Percentiles rank a stretch among this genome's conserved stretches.
phyloP scores from a whole-genome alignment of 2,329 filamentous ascomycete genomes.

The Emmonsiellopsis sp. region DNA sequence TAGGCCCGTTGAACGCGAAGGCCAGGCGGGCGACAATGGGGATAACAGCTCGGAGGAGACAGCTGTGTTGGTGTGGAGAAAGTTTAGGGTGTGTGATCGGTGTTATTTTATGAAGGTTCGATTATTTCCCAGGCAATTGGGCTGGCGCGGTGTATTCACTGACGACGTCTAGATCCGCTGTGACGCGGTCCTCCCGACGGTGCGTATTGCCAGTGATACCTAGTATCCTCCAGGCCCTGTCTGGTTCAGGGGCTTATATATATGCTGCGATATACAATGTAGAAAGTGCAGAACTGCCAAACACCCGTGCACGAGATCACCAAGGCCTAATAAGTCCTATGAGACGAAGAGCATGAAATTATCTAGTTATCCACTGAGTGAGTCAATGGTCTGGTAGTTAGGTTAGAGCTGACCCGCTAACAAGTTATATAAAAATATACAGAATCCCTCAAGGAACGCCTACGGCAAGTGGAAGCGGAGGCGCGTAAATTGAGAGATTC shows the following conservation, averaged over 20 bases:
- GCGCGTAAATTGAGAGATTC: conserved; percentile 5
- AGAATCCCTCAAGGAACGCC: conserved; percentile 10
- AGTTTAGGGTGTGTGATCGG: conserved; percentile 9
- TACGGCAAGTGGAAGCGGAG: conserved; percentile 9
- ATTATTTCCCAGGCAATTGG: not conserved
- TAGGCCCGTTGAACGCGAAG: too few relatives aligned
- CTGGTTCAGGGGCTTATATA: not conserved
- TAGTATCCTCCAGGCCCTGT: not conserved
- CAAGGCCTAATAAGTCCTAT: conserved; percentile 10
- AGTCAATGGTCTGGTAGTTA: not conserved
- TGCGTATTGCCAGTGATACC: not conserved
- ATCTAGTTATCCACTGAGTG: not conserved
- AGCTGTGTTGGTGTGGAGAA: conserved; percentile 1
- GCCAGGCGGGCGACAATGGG: not conserved
- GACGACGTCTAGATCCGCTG: conserved; percentile 4
- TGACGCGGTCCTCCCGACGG: conserved; percentile 8
- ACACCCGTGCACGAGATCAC: conserved; percentile 9
- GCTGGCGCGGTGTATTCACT: too few relatives aligned
- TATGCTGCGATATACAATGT: not conserved
- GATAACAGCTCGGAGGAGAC: not conserved
- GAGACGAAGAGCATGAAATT: conserved; percentile 5
- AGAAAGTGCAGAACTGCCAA: conserved; percentile 7
- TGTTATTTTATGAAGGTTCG: conserved; percentile 10
- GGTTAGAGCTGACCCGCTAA: not conserved
- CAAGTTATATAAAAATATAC: conserved; percentile 5